phyloP scores from a whole-genome alignment of 2,329 filamentous ascomycete species.

The Gremmenia infestans region DNA sequence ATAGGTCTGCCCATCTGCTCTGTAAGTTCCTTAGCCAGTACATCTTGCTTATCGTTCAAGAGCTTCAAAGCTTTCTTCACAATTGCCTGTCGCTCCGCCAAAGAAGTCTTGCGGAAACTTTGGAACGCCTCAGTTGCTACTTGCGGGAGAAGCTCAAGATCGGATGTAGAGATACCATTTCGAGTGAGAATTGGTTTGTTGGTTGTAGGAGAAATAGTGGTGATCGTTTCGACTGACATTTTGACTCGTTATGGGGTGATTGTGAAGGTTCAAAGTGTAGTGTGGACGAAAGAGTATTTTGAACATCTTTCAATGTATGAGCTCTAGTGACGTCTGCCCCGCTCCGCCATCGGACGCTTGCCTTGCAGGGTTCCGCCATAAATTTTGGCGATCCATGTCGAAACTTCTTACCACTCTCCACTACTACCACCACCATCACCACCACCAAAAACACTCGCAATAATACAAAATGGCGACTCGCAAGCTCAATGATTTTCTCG shows the following conservation, averaged over 20 bases:
- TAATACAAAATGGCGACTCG: slow-evolving; percentile 53
- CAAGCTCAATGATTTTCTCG: slow-evolving; percentile 69
- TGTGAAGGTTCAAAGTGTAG: slow-evolving; percentile 1
- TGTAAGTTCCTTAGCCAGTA: slow-evolving; percentile 77
- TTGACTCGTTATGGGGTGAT: slow-evolving; percentile 6
- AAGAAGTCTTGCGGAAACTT: slow-evolving; percentile 67
- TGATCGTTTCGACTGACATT: slow-evolving; percentile 62
- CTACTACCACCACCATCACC: not conserved
- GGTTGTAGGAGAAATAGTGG: slow-evolving; percentile 85
- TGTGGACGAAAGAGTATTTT: slow-evolving; percentile 2
- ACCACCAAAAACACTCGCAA: slow-evolving; percentile 1
- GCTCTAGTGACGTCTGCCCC: slow-evolving; percentile 3
- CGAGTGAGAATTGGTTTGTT: slow-evolving; percentile 79
- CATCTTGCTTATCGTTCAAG: slow-evolving; percentile 68
- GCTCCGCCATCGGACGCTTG: not conserved
- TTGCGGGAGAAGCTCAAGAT: slow-evolving; percentile 67
- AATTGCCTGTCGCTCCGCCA: slow-evolving; percentile 73
- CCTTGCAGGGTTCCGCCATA: not conserved
- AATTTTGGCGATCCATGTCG: slow-evolving; percentile 1
- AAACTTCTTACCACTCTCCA: slow-evolving; percentile 1
- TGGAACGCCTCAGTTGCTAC: slow-evolving; percentile 71
- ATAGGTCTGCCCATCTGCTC: slow-evolving; percentile 96
- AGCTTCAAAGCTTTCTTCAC: slow-evolving; percentile 73
- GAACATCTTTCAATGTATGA: not conserved
- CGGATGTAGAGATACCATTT: slow-evolving; percentile 64